Evolutionary conservation across 192 early-diverging fungal genomes (phyloP), one percentile per base, ranked within the genome.

Genomic region (Coemansia aciculifera): DNA sequence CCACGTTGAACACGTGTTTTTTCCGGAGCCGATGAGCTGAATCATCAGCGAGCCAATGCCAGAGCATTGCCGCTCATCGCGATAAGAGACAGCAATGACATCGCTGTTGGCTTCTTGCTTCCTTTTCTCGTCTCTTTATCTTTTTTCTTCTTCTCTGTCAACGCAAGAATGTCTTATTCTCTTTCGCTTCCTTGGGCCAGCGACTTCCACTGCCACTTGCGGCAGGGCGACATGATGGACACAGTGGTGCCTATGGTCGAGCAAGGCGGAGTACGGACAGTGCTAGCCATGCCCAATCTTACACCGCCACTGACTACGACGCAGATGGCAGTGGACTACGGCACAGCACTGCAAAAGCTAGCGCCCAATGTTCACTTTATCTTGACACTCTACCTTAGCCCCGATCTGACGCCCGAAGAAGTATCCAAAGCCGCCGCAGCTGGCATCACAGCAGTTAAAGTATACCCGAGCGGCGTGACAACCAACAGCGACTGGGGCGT

Each of bases 401-500:
- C 94, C 10, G 89, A 88, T 31, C 86, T 99, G 49, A 97, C 95
- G 2, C 89, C 92, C 5, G 94, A 91, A 31, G 97, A 98, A 74
- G 92, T 98, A 61, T 69, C 77, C 57, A 91, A 91, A 71, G 97
- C 97, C 0, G 89, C 89, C 17, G 84, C 85, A 57, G 89, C 91
- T 11, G 96, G 96, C 21, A 88, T 99, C 60, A 87, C 85, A 10
- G 95, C 92, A 48, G 94, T 97, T 32, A 96, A 95, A 76, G 92
- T 92, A 36, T 97, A 96, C 75, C 94, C 95, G 23, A 89, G 94
- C 32, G 96, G 96, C 31, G 97, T 99, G 13, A 99, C 97, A 0
- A 99, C 97, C 43, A 98, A 99, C 88, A 93, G 90, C 68, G 96
- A 98, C 64, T 87, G 89, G 59, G 97, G 97, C 44, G 96, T 99